Evolutionary conservation across 2,329 filamentous ascomycete genomes (phyloP).

Genomic region (Colletotrichum gloeosporioides): DNA sequence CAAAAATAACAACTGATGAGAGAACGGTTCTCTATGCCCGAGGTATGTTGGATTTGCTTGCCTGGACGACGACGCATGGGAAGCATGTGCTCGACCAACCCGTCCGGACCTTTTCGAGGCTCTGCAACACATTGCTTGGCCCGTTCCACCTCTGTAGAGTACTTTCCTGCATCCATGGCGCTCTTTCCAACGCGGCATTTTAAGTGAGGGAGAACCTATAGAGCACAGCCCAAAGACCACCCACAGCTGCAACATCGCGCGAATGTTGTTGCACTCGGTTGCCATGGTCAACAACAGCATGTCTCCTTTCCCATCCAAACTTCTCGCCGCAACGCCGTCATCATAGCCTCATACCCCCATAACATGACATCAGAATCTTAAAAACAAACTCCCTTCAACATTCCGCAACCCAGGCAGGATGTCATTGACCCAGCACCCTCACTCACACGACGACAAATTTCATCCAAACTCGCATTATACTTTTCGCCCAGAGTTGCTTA

Average conservation of each 20-base stretch:
- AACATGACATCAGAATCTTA: neutral
- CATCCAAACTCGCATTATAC: slow-evolving; percentile 5
- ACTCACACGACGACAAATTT: neutral
- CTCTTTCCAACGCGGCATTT: neutral
- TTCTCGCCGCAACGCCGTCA: neutral
- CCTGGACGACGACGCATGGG: neutral
- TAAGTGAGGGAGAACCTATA: neutral
- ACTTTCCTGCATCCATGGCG: neutral
- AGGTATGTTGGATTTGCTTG: neutral
- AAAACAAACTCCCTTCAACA: neutral
- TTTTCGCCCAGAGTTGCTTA: slow-evolving; percentile 1
- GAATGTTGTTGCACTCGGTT: neutral
- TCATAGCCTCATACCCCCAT: neutral
- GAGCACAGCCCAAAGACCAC: neutral
- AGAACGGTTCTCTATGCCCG: neutral
- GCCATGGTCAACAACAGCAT: neutral
- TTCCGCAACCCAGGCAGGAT: neutral
- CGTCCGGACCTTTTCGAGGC: neutral
- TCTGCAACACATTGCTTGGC: neutral
- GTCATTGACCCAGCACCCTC: neutral
- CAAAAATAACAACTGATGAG: neutral
- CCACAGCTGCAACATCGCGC: neutral
- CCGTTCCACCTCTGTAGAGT: neutral
- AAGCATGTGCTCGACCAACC: neutral
- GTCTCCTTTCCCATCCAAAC: neutral